A percentile compares a stretch with the other conserved stretches of the same genome.
Conservation (phyloP, 495 filamentous ascomycete genomes). For the Oleoguttula mirabilis region DNA sequence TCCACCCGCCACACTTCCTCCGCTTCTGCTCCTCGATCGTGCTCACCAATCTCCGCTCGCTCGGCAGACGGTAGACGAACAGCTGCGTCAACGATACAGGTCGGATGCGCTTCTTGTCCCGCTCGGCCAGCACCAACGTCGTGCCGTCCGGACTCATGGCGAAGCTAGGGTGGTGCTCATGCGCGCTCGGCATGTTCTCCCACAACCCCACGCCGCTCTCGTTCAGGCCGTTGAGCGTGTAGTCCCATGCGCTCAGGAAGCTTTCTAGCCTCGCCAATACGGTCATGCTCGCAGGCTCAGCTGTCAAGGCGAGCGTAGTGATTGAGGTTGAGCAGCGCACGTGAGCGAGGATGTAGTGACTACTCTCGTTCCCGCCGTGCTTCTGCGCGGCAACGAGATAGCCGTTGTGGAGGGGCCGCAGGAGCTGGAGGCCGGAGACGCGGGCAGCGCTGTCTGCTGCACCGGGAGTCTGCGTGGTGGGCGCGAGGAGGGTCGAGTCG, state of each 20-base stretch:
- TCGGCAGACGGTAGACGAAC: slow-evolving; percentile 12
- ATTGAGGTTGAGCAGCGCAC: background rate
- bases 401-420: slow-evolving; percentile 7
- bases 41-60: background rate
- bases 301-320: background rate
- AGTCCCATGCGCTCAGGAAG: slow-evolving; percentile 12
- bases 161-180: slow-evolving; percentile 14
- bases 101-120: slow-evolving; percentile 9
- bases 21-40: background rate
- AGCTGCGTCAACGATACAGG: slow-evolving; percentile 7
- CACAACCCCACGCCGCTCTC: slow-evolving; percentile 4
- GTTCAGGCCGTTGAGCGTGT: slow-evolving; percentile 1
- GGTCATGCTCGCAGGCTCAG: slow-evolving; percentile 2
- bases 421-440: slow-evolving; percentile 13
- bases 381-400: slow-evolving; percentile 13
- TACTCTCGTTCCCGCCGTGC: slow-evolving; percentile 6
- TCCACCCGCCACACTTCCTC: background rate
- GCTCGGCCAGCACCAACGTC: slow-evolving; percentile 11
- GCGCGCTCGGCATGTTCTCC: slow-evolving; percentile 16
- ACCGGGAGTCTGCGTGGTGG: background rate
- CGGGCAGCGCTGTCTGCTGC: background rate
- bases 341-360: slow-evolving; percentile 14
- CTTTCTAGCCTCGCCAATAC: slow-evolving; percentile 7
- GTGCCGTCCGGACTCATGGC: slow-evolving; percentile 6
- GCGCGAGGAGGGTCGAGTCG: slow-evolving; percentile 7